Percentiles rank a stretch among this genome's conserved stretches.
These are phyloP conservation scores for Huntiella bhutanensis DNA, from an alignment of 2,329 filamentous ascomycete genomes.

Conservation along the genomic window DNA sequence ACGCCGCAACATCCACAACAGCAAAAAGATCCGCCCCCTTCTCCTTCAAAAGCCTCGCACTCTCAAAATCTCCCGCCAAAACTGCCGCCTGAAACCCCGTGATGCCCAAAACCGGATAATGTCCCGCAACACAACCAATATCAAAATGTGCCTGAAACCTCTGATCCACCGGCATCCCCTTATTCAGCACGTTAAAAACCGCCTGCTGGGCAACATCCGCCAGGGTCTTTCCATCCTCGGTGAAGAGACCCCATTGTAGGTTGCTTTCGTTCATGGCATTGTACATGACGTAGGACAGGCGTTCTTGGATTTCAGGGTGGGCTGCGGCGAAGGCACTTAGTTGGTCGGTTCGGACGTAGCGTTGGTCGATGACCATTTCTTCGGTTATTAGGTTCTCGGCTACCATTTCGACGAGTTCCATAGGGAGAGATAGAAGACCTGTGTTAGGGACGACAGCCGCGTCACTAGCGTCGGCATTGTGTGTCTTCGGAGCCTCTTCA, in stretches of 20 bases:
- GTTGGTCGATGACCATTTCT: neutral
- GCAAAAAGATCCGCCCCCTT: too few relatives aligned
- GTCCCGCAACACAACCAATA: neutral
- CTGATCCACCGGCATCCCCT: neutral
- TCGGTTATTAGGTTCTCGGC: neutral
- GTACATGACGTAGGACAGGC: neutral
- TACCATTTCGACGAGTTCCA: neutral
- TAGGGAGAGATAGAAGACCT: neutral
- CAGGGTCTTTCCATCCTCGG: neutral
- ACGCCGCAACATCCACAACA: neutral
- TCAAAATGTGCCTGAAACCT: neutral
- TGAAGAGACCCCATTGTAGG: neutral
- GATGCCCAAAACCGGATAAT: neutral
- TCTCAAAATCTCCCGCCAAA: neutral
- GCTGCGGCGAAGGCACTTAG: neutral
- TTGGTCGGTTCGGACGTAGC: neutral
- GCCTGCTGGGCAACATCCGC: neutral
- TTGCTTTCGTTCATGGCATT: neutral
- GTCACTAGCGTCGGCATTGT: too few relatives aligned
- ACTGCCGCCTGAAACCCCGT: neutral
- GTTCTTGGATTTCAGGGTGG: neutral
- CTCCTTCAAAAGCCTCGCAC: neutral
- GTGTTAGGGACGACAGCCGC: neutral
- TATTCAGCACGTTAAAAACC: neutral
- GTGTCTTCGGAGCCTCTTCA: too few relatives aligned